Evolutionary conservation across 2,329 filamentous ascomycete species (phyloP).

Genomic region (Tricladium varicosporioides): DNA sequence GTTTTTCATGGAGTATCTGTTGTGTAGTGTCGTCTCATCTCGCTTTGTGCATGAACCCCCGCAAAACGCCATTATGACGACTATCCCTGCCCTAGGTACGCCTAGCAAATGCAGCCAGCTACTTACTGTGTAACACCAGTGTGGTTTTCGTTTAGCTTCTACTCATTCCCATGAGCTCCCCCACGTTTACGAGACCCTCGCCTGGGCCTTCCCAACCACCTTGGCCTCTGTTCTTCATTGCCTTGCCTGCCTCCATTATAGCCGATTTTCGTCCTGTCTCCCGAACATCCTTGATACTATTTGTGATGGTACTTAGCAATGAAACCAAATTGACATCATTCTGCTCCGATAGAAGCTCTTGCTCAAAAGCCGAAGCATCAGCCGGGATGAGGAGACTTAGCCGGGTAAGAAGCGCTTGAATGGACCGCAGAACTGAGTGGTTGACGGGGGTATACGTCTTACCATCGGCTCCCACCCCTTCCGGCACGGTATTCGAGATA

Average conservation of each 20-base stretch:
- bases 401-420: constrained; percentile 81
- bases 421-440: constrained; percentile 78
- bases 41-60: constrained; percentile 14
- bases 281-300: constrained; percentile 67
- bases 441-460: constrained; percentile 38
- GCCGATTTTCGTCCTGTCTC: constrained; percentile 74
- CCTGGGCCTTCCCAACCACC: constrained; percentile 8
- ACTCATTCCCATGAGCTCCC: constrained; percentile 11
- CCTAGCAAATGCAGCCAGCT: constrained; percentile 18
- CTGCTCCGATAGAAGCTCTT: constrained; percentile 71
- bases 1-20: constrained; percentile 13
- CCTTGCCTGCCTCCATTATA: constrained; percentile 43
- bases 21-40: constrained; percentile 13
- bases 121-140: background rate
- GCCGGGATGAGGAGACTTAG: constrained; percentile 77
- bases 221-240: constrained; percentile 5
- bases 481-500: constrained; percentile 46
- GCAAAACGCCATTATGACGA: constrained; percentile 19
- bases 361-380: constrained; percentile 61
- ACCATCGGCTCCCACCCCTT: constrained; percentile 26
- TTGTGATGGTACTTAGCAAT: constrained; percentile 72
- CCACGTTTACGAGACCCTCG: constrained; percentile 7
- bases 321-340: constrained; percentile 82
- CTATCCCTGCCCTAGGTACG: constrained; percentile 8
- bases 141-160: background rate